These are phyloP conservation scores for Cornus controversa DNA, from an alignment of 148 eudicot genomes.

Conservation along the genomic window DNA sequence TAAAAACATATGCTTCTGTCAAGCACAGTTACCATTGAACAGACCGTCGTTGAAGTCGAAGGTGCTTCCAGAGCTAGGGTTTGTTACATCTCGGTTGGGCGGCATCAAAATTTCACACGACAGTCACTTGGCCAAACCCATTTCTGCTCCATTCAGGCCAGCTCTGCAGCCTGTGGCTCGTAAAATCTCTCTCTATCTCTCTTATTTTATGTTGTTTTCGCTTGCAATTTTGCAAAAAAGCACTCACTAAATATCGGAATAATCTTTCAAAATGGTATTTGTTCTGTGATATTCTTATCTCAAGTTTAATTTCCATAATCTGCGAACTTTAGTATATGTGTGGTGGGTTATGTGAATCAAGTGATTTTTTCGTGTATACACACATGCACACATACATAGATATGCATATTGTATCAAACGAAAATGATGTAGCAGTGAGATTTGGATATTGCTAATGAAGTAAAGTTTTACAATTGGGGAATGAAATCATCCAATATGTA, in stretches of 20 bases:
- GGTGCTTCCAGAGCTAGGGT: conserved; percentile 38
- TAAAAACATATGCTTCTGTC: conserved; percentile 23
- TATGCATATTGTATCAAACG: not conserved
- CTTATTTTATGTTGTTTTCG: not conserved
- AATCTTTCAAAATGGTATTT: not conserved
- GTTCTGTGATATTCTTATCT: not conserved
- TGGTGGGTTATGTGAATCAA: not conserved
- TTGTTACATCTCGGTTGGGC: conserved; percentile 49
- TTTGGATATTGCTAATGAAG: not conserved
- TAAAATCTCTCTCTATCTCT: conserved; percentile 27
- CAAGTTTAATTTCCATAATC: not conserved
- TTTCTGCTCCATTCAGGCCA: conserved; percentile 30
- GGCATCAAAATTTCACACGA: conserved; percentile 41
- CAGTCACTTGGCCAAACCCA: conserved; percentile 21
- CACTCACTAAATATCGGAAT: not conserved
- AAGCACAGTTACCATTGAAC: conserved; percentile 17
- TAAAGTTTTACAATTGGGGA: not conserved
- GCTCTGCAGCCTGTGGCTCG: conserved; percentile 56
- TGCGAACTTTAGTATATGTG: not conserved
- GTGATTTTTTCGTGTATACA: not conserved
- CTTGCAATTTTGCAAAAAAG: not conserved
- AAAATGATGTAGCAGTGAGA: not conserved
- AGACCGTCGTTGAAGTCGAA: conserved; percentile 18
- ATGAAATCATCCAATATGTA: not conserved
- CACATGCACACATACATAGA: too few species aligned